Base-by-base conservation (phyloP, 2,329 filamentous ascomycete species). In the Cladosporium phlei region DNA sequence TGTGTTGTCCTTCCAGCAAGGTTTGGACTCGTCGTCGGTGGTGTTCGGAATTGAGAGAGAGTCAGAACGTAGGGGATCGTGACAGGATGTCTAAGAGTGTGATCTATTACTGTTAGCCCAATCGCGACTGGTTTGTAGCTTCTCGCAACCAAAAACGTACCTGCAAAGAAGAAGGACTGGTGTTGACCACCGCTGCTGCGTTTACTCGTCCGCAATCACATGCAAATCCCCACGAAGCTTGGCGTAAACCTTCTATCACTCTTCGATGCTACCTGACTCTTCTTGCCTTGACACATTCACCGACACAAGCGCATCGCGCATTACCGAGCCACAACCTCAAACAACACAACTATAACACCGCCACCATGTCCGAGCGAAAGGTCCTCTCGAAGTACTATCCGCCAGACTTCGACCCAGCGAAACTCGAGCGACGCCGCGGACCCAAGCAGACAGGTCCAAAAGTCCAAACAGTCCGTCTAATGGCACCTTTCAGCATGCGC, bases 321-420 rank as follows among this genome's bases (percentile, higher is more conserved):
- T 14, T 20, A 11, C 5, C 16, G n/a, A n/a, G n/a, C n/a, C 16
- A 20, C 5, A 5, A 34, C 14, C 22, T n/a, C 2, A 35, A 21
- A 2, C 8, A 16, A 12, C 2, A 9, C 5, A 9, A 21, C 28
- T 4, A 45, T 8, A 22, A 32, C 21, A 48, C 52, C 47, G 35
- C 48, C 52, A 56, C 57, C 59, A 93, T 93, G 88, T 90, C 87
- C 56, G 88, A 94, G 72, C 82, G 87, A 60, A 93, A 93, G 70
- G 87, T 91, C 38, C 75, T 89, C 51, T 73, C 69, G 51, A 80
- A 80, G 63, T 79, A 79, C 69, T 82, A 82, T 57, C 69, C 86
- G 68, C 73, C 83, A 3, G 88, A 97, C 66, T 98, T 97, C 68
- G 93, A 98, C 68, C 91, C 91, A 10, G 82, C 82, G 20, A 83